Evolutionary conservation across 2,329 filamentous ascomycete species (phyloP).

Genomic region (Fusarium sp.): DNA sequence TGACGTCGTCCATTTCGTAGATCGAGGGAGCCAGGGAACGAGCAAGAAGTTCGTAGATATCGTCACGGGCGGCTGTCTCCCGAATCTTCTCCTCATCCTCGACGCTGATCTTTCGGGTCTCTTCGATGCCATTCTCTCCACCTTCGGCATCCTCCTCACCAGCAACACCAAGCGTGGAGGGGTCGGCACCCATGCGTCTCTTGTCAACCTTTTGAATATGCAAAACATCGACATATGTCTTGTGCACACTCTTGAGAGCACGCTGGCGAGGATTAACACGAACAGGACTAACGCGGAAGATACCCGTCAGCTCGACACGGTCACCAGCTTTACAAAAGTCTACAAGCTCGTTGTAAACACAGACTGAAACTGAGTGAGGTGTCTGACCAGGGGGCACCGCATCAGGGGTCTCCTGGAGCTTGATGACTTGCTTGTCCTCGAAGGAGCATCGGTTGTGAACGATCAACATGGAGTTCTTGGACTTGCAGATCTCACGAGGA

Average conservation of each 20-base stretch:
- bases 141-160: conserved; percentile 75
- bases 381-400: conserved; percentile 95
- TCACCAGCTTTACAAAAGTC: conserved; percentile 99
- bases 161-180: conserved; percentile 86
- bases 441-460: conserved; percentile 96
- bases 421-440: conserved; percentile 98
- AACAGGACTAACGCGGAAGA: conserved; percentile 95
- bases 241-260: conserved; percentile 94
- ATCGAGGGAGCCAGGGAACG: conserved; percentile 94
- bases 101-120: conserved; percentile 83
- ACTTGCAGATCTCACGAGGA: conserved; percentile 82
- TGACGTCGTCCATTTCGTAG: conserved; percentile 98
- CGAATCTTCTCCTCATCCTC: conserved; percentile 93
- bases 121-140: conserved; percentile 81
- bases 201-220: conserved; percentile 98
- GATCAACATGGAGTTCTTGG: conserved; percentile 97
- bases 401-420: conserved; percentile 97
- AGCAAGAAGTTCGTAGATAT: conserved; percentile 93
- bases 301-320: conserved; percentile 93
- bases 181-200: conserved; percentile 91
- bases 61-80: conserved; percentile 80
- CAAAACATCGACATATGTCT: conserved; percentile 95
- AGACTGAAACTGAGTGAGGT: conserved; percentile 95
- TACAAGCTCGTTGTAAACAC: conserved; percentile 95
- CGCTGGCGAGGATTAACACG: conserved; percentile 94